Conservation (phyloP, 768 basidiomycete genomes). For the Pleurotus djamor region DNA sequence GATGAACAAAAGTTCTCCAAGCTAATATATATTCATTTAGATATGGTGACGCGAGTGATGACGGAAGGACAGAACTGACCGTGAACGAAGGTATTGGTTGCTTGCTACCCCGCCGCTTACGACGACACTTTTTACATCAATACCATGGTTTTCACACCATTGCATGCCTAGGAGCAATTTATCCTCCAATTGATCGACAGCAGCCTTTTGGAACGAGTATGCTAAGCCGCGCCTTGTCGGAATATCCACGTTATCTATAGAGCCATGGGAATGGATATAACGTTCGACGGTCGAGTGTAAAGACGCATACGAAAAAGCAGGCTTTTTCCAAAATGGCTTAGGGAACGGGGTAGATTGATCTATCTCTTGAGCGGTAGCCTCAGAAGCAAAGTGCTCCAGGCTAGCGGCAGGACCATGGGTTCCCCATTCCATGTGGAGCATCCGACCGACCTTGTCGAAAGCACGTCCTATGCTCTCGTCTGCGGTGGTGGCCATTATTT, state of each 20-base stretch:
- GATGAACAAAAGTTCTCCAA: slow-evolving; percentile 9
- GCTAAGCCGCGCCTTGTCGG: slow-evolving; percentile 50
- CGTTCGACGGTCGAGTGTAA: slow-evolving; percentile 72
- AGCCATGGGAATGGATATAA: slow-evolving; percentile 41
- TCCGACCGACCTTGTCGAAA: slow-evolving; percentile 80
- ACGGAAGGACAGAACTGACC: slow-evolving; percentile 37
- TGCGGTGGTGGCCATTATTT: slow-evolving; percentile 67
- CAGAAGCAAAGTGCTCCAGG: slow-evolving; percentile 67
- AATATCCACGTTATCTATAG: slow-evolving; percentile 36
- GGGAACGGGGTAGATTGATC: slow-evolving; percentile 38
- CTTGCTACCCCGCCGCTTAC: slow-evolving; percentile 95
- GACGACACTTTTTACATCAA: slow-evolving; percentile 59
- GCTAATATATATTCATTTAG: neutral
- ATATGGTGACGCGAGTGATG: neutral
- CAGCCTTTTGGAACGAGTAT: slow-evolving; percentile 70
- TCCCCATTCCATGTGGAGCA: slow-evolving; percentile 66
- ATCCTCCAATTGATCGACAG: slow-evolving; percentile 68
- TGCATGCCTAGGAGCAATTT: slow-evolving; percentile 62
- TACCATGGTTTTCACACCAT: slow-evolving; percentile 37
- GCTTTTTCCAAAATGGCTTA: slow-evolving; percentile 45
- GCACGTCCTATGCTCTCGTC: slow-evolving; percentile 79
- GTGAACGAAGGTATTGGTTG: slow-evolving; percentile 38
- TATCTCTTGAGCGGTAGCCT: slow-evolving; percentile 21
- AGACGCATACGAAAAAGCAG: slow-evolving; percentile 79
- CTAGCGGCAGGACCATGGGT: slow-evolving; percentile 74